Evolutionary conservation across 345 rosid genomes (phyloP).

Genomic region (Eutrema heterophyllum): DNA sequence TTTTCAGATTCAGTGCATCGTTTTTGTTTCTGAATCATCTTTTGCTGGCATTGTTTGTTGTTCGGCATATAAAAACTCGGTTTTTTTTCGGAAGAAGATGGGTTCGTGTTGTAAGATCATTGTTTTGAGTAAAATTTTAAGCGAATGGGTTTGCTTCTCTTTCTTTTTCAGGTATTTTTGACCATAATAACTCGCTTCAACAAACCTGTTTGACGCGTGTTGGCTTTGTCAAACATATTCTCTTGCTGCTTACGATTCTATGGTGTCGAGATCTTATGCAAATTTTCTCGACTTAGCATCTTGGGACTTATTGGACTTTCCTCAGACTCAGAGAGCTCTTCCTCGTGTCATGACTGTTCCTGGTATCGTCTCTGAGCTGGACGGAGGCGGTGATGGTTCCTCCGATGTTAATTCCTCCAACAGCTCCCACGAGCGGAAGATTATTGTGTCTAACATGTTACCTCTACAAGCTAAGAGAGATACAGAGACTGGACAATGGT

Average conservation of each 20-base stretch:
- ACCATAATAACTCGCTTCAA: background rate
- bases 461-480: constrained; percentile 49
- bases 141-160: background rate
- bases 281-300: constrained; percentile 55
- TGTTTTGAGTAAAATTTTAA: background rate
- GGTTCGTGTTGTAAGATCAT: background rate
- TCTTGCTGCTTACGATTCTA: constrained; percentile 19
- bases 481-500: constrained; percentile 46
- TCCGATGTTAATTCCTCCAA: constrained; percentile 47
- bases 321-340: constrained; percentile 57
- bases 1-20: background rate
- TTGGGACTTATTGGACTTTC: constrained; percentile 50
- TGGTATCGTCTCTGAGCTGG: constrained; percentile 64
- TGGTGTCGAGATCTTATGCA: constrained; percentile 58
- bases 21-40: background rate
- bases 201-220: constrained; percentile 18
- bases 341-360: constrained; percentile 74
- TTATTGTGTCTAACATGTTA: constrained; percentile 53
- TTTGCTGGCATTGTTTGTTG: background rate
- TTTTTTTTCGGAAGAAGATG: background rate
- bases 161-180: background rate
- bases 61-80: background rate
- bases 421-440: constrained; percentile 42
- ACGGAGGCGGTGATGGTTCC: constrained; percentile 46
- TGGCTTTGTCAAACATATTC: background rate